phyloP scores from a whole-genome alignment of 306 rosid genomes.

The Vigna radiata region DNA sequence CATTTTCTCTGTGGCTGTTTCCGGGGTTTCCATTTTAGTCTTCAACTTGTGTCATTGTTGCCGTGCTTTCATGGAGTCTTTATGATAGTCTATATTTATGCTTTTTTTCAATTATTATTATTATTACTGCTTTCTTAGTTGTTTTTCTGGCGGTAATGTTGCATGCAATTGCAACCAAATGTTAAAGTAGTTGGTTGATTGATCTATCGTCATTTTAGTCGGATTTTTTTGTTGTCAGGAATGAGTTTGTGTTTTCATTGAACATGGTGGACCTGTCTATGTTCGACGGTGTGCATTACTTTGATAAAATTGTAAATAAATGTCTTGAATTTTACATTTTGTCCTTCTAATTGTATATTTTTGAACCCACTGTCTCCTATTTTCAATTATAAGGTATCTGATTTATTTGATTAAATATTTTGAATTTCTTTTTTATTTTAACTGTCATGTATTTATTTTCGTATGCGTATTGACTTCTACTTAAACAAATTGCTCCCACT shows the following conservation, averaged over 20 bases:
- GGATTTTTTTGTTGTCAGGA: constrained; percentile 9
- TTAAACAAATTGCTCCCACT: background rate
- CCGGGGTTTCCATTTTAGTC: background rate
- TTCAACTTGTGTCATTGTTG: no score
- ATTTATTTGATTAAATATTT: background rate
- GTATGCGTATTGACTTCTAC: background rate
- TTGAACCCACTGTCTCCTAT: background rate
- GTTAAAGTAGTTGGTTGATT: constrained; percentile 3
- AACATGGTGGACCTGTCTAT: background rate
- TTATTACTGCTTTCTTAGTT: background rate
- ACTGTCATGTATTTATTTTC: background rate
- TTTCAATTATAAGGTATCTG: background rate
- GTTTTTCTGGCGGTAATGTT: background rate
- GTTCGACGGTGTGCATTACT: background rate
- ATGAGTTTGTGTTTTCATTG: constrained; percentile 9
- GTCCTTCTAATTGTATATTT: background rate
- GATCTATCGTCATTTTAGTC: constrained; percentile 7
- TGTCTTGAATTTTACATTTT: background rate
- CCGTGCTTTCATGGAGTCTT: background rate
- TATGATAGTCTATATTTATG: background rate
- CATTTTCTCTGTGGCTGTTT: background rate
- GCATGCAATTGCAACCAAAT: background rate
- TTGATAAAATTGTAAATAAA: background rate
- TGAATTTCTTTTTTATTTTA: background rate
- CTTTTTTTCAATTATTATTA: background rate